Conservation (phyloP, 306 rosid species). For the Fragaria vesca region DNA sequence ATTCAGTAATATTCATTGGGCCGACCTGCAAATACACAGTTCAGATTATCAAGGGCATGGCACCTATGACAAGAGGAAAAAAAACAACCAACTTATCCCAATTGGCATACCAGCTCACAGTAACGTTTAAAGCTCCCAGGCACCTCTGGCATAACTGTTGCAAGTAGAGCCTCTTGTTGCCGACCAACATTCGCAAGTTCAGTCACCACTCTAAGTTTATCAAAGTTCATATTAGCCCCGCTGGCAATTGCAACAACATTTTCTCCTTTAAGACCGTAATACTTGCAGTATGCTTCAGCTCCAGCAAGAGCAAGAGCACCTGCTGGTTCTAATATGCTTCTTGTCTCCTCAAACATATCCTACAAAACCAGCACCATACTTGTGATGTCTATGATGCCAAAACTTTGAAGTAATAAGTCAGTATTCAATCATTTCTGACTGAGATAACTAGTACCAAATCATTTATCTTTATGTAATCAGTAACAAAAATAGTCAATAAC, state of each 20-base stretch:
- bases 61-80: background rate
- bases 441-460: conserved; percentile 1
- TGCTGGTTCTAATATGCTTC: conserved; percentile 96
- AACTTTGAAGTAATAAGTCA: background rate
- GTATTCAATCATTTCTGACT: background rate
- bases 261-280: conserved; percentile 79
- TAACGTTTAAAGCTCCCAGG: conserved; percentile 84
- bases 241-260: conserved; percentile 83
- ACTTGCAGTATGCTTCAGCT: conserved; percentile 97
- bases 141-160: conserved; percentile 72
- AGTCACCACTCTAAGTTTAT: conserved; percentile 81
- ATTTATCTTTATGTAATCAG: background rate
- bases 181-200: conserved; percentile 97
- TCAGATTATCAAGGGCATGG: conserved; percentile 5
- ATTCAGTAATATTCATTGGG: conserved; percentile 77
- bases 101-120: conserved; percentile 68
- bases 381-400: conserved; percentile 7
- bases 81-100: background rate
- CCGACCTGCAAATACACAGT: conserved; percentile 61
- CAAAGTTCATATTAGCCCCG: conserved; percentile 99
- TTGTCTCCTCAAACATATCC: conserved; percentile 99
- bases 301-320: conserved; percentile 99
- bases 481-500: background rate
- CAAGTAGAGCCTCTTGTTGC: conserved; percentile 85
- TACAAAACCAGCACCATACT: conserved; percentile 37